These are phyloP conservation scores for Pachyrhizus erosus DNA, from an alignment of 306 rosid species.

Conservation along the genomic window DNA sequence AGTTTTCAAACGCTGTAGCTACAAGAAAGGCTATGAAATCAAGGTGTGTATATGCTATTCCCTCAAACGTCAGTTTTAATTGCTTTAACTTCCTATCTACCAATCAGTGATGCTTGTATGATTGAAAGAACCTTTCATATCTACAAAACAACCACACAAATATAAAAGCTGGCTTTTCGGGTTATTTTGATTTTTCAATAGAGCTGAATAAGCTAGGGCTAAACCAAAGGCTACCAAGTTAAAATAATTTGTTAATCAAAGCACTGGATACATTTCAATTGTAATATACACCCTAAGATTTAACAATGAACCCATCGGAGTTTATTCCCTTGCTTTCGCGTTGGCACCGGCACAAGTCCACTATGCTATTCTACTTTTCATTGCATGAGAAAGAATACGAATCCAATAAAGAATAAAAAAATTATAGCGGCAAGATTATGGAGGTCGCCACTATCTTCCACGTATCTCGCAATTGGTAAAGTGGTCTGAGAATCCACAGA, in stretches of 20 bases:
- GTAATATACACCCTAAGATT: conserved; percentile 5
- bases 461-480: conserved; percentile 23
- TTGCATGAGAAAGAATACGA: conserved; percentile 58
- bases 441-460: conserved; percentile 33
- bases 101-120: neutral
- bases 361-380: conserved; percentile 36
- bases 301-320: neutral
- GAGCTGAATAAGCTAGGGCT: neutral
- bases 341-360: neutral
- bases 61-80: neutral
- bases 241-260: neutral
- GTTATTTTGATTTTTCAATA: neutral
- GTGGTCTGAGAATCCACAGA: conserved; percentile 4
- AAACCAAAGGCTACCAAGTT: neutral
- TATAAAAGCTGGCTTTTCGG: neutral
- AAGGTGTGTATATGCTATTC: conserved; percentile 39
- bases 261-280: neutral
- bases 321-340: conserved; percentile 27
- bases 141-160: neutral
- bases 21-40: neutral
- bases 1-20: neutral
- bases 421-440: conserved; percentile 36
- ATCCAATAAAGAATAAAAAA: conserved; percentile 51
- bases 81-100: neutral
- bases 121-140: neutral